Percentiles rank a stretch among this genome's conserved stretches.
These are phyloP conservation scores for Hymenoscyphus linearis DNA, from an alignment of 2,329 filamentous ascomycete species.

Conservation along the genomic window DNA sequence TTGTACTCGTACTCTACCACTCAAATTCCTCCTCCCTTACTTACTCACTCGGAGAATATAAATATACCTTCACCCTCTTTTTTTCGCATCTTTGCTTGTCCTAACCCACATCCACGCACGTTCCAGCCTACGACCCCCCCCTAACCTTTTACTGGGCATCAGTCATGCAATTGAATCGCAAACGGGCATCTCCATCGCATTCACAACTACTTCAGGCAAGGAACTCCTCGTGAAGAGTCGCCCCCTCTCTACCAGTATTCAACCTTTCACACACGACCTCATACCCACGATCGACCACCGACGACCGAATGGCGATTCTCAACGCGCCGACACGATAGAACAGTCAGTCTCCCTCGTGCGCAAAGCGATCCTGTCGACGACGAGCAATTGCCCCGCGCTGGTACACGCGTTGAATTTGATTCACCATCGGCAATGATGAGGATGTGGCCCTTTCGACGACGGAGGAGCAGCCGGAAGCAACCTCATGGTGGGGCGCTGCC, in stretches of 20 bases:
- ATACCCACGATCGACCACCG: constrained; percentile 9
- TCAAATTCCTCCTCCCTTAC: background rate
- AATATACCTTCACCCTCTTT: background rate
- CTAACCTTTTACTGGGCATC: background rate
- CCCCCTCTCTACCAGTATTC: background rate
- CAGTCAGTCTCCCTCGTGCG: constrained; percentile 8
- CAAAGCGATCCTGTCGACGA: constrained; percentile 2
- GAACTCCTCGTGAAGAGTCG: constrained; percentile 14
- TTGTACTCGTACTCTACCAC: background rate
- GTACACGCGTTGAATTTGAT: constrained; percentile 47
- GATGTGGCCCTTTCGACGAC: constrained; percentile 75
- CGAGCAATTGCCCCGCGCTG: constrained; percentile 9
- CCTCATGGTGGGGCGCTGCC: constrained; percentile 48
- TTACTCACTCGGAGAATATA: background rate
- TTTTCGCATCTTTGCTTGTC: background rate
- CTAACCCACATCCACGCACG: background rate
- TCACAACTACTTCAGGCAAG: constrained; percentile 13
- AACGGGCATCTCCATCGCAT: background rate
- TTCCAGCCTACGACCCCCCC: background rate
- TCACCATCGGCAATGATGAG: constrained; percentile 28
- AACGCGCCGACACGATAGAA: constrained; percentile 17
- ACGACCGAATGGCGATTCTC: constrained; percentile 19
- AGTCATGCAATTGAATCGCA: background rate
- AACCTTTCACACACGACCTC: constrained; percentile 1
- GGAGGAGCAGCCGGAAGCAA: constrained; percentile 60